Evolutionary conservation across 148 eudicot genomes (phyloP).

Genomic region (Salicornia ramosissima): DNA sequence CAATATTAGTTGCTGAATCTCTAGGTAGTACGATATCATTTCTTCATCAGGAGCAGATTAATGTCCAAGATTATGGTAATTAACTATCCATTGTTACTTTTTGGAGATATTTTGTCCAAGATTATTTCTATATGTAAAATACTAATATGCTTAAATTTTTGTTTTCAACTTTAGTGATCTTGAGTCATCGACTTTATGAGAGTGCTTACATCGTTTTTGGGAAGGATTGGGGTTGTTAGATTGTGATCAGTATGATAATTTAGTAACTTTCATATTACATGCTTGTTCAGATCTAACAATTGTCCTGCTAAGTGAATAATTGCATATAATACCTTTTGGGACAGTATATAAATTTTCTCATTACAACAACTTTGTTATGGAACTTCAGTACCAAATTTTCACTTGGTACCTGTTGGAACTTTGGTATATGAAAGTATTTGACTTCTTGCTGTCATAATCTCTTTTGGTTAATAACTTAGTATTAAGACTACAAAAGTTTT

Average conservation of each 20-base stretch:
- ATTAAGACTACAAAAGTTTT: background rate
- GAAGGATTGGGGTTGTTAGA: background rate
- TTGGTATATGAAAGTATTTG: no score
- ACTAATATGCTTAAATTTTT: background rate
- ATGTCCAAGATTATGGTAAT: slow-evolving; percentile 23
- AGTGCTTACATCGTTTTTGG: background rate
- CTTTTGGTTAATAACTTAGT: background rate
- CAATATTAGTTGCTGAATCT: slow-evolving; percentile 8
- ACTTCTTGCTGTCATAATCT: background rate
- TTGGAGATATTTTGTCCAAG: background rate
- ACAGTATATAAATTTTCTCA: background rate
- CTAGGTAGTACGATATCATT: background rate
- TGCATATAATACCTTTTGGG: background rate
- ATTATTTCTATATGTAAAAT: background rate
- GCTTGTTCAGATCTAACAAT: background rate
- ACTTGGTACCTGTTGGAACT: no score
- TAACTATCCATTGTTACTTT: background rate
- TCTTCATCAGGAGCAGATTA: background rate
- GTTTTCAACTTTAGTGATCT: slow-evolving; percentile 2
- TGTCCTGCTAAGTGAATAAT: background rate
- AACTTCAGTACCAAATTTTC: no score
- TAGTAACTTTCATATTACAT: background rate
- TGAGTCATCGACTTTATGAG: background rate
- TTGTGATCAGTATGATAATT: background rate
- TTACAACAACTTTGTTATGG: no score